These are phyloP conservation scores for Thalassiosira gravida DNA, from an alignment of 352 stramenopile genomes.

Conservation along the genomic window DNA sequence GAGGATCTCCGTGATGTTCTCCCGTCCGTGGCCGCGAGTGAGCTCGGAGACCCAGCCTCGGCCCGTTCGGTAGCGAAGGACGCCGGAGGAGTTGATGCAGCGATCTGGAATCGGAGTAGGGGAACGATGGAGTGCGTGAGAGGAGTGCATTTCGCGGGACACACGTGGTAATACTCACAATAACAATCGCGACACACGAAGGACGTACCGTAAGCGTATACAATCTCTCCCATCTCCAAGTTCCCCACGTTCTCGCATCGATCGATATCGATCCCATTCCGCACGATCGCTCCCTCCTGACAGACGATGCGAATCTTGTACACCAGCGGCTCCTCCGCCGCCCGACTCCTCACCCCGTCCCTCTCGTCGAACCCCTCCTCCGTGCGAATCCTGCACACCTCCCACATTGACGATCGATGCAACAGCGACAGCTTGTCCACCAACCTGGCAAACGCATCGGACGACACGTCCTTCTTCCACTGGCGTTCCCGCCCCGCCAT, in stretches of 20 bases:
- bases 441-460: slow-evolving; percentile 62
- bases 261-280: slow-evolving; percentile 87
- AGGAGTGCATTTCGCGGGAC: neutral
- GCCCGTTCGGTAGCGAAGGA: slow-evolving; percentile 84
- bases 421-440: slow-evolving; percentile 72
- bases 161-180: no score
- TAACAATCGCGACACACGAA: neutral
- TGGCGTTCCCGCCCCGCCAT: slow-evolving; percentile 52
- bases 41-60: slow-evolving; percentile 87
- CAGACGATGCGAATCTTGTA: slow-evolving; percentile 86
- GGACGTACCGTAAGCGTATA: slow-evolving; percentile 61
- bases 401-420: slow-evolving; percentile 72
- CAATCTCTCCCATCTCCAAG: slow-evolving; percentile 86
- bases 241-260: slow-evolving; percentile 82
- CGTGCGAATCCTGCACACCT: slow-evolving; percentile 80
- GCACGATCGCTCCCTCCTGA: slow-evolving; percentile 84
- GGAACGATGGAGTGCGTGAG: neutral
- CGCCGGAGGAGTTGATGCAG: slow-evolving; percentile 85
- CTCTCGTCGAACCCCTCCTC: slow-evolving; percentile 68
- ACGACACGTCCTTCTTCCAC: slow-evolving; percentile 79
- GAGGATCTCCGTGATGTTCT: slow-evolving; percentile 87
- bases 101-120: slow-evolving; percentile 54
- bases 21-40: slow-evolving; percentile 82
- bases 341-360: slow-evolving; percentile 45
- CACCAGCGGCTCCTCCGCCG: slow-evolving; percentile 27